Base-by-base conservation (phyloP, 1,139 yeast genomes). In the Blastobotrys persicus region DNA sequence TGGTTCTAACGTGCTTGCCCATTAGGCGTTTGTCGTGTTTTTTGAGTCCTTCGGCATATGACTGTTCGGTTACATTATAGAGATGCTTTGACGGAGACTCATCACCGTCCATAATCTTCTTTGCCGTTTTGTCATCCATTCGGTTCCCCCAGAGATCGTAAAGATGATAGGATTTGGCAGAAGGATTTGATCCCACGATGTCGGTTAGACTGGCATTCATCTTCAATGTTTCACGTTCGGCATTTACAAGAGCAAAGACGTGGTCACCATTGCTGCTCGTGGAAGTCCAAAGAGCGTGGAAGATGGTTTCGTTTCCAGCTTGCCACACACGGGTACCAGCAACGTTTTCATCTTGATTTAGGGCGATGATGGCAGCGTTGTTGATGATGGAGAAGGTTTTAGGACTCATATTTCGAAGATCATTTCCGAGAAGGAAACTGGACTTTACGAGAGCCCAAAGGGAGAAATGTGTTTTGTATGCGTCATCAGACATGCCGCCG, bases 361-460 rank as follows among this genome's bases (percentile, higher is more conserved):
- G 50, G 12, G 63, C 64, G 40, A 65, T 51, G 20, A 64, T 51
- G 1, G 64, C 61, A n/a, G 58, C 57, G 45, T 55, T 63, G 46
- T 56, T 51, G 26, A 59, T 49, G 40, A 65, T 61, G 2, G 53
- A 48, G 14, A 51, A 55, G 6, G 64, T 56, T 35, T 55, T 53
- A n/a, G 55, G 53, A 19, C 51, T 37, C 57, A 65, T 61, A 12
- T 46, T 33, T 6, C 60, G 46, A 6, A 65, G 53, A 50, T 65
- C 65, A 35, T 61, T 63, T 19, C 68, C 68, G 44, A 65, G 56
- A 18, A 65, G 53, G 28, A 65, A 52, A 23, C 31, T 39, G 13
- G 67, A 61, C 48, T 61, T 64, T 31, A 62, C 55, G 16, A 60
- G 54, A 4, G 67, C 59, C 69, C 69, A 65, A 53, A 65, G 52